Conservation (phyloP, 768 basidiomycete species). For the Phaffia tasmanica region DNA sequence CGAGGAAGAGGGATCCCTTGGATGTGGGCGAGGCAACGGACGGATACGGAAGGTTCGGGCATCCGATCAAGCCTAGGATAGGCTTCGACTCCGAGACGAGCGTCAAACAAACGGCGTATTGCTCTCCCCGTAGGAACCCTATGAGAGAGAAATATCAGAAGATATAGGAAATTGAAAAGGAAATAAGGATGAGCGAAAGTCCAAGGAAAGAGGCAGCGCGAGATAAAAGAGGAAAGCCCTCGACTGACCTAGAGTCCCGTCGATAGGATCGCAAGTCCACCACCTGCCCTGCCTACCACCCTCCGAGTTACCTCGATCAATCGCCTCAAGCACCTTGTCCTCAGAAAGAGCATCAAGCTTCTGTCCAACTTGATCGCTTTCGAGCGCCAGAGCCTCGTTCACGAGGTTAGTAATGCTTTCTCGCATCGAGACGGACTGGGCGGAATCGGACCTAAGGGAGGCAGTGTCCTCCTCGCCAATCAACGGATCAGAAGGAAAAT, state of each 20-base stretch:
- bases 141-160: conserved; percentile 38
- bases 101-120: conserved; percentile 84
- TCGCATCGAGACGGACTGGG: conserved; percentile 45
- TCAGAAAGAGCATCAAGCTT: conserved; percentile 40
- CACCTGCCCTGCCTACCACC: conserved; percentile 56
- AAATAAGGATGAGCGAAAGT: background rate
- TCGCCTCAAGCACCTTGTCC: conserved; percentile 62
- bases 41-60: conserved; percentile 64
- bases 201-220: background rate
- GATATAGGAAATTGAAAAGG: background rate
- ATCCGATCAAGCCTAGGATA: conserved; percentile 75
- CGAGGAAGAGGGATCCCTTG: conserved; percentile 25
- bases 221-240: background rate
- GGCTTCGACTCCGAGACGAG: conserved; percentile 68
- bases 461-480: conserved; percentile 91
- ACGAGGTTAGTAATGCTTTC: conserved; percentile 68
- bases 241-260: conserved; percentile 52
- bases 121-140: conserved; percentile 81
- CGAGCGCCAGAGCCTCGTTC: conserved; percentile 64
- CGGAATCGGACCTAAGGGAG: conserved; percentile 48
- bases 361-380: conserved; percentile 37
- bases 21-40: conserved; percentile 29
- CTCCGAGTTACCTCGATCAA: conserved; percentile 66
- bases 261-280: conserved; percentile 64
- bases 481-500: conserved; percentile 76